Percentiles rank a stretch among this genome's conserved stretches.
These are phyloP conservation scores for Fulvia fulva DNA, from an alignment of 2,329 filamentous ascomycete genomes.

Conservation along the genomic window DNA sequence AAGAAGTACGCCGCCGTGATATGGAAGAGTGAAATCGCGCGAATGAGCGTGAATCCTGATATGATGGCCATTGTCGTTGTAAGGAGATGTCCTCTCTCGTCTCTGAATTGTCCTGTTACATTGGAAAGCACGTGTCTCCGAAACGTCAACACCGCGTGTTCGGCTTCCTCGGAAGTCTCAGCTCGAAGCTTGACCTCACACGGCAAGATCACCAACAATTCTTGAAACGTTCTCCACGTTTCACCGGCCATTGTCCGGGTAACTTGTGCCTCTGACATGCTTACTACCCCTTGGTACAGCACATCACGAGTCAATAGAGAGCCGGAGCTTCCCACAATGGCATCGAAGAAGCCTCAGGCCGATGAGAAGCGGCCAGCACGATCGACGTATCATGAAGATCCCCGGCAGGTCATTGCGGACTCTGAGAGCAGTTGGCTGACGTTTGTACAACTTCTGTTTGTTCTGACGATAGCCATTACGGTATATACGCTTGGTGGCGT, in stretches of 20 bases:
- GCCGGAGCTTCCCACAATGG: neutral
- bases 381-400: slow-evolving; percentile 1
- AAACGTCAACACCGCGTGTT: neutral
- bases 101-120: neutral
- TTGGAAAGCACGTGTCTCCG: neutral
- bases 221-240: neutral
- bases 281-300: neutral
- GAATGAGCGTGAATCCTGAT: slow-evolving; percentile 75
- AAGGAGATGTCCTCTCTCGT: neutral
- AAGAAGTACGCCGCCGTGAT: slow-evolving; percentile 80
- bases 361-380: slow-evolving; percentile 5
- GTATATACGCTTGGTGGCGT: slow-evolving; percentile 8
- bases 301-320: neutral
- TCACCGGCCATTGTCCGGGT: neutral
- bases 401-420: slow-evolving; percentile 11
- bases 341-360: neutral
- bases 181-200: neutral
- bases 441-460: slow-evolving; percentile 13
- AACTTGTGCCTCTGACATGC: neutral
- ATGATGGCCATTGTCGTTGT: slow-evolving; percentile 66
- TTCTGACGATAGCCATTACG: slow-evolving; percentile 12
- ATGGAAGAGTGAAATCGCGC: slow-evolving; percentile 78
- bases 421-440: slow-evolving; percentile 10
- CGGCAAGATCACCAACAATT: neutral
- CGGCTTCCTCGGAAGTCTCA: neutral